These are phyloP conservation scores for Mayamaea pseudoterrestris DNA, from an alignment of 108 stramenopile genomes.

Conservation along the genomic window DNA sequence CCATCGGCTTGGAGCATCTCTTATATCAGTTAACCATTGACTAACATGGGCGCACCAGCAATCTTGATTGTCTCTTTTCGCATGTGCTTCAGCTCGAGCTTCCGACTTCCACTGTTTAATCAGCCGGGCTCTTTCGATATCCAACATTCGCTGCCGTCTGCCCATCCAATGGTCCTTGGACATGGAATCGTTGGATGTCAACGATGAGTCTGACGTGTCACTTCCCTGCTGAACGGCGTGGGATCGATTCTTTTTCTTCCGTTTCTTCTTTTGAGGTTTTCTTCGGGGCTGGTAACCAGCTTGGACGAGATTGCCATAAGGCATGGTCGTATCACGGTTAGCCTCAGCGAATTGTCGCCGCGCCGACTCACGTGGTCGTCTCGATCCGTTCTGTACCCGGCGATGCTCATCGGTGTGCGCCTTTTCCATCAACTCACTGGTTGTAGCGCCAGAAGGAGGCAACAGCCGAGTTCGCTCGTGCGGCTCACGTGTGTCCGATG, in stretches of 20 bases:
- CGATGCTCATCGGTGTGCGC: background rate
- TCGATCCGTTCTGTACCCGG: background rate
- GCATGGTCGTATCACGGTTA: background rate
- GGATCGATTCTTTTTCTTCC: constrained; percentile 11
- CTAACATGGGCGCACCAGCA: constrained; percentile 16
- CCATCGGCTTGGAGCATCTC: background rate
- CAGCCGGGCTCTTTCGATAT: constrained; percentile 23
- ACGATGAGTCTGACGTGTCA: constrained; percentile 19
- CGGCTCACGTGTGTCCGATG: background rate
- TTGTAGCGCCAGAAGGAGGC: constrained; percentile 3
- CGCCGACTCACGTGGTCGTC: background rate
- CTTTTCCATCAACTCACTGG: background rate
- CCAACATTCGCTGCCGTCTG: constrained; percentile 17
- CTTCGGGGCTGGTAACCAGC: constrained; percentile 2
- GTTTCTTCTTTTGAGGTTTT: constrained; percentile 4
- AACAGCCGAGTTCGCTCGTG: background rate
- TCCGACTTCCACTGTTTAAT: constrained; percentile 43
- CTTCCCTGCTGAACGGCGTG: background rate
- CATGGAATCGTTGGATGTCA: constrained; percentile 15
- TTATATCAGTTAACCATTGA: background rate
- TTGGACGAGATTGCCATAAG: background rate
- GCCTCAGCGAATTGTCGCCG: background rate
- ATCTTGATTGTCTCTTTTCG: constrained; percentile 11
- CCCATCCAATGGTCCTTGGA: constrained; percentile 24
- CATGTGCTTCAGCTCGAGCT: constrained; percentile 21